phyloP scores from a whole-genome alignment of 164 flowering plant genomes.

The Vitis amurensis region DNA sequence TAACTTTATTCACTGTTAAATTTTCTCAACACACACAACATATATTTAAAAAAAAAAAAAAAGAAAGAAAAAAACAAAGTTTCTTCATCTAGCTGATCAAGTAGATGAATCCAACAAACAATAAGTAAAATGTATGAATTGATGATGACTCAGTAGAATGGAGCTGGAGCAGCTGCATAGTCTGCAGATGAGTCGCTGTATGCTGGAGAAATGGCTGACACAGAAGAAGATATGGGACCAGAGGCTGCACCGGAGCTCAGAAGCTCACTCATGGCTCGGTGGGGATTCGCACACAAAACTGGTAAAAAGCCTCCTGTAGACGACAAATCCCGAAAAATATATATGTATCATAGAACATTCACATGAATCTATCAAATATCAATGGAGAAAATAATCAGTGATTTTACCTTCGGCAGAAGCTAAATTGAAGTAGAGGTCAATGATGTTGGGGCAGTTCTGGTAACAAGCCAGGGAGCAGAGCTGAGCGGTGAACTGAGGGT shows the following conservation, averaged over 20 bases:
- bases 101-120: no score
- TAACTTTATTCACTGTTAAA: no score
- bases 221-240: slow-evolving; percentile 4
- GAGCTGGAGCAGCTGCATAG: no score
- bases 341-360: no score
- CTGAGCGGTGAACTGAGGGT: slow-evolving; percentile 22
- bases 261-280: slow-evolving; percentile 18
- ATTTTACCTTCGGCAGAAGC: slow-evolving; percentile 34
- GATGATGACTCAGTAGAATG: no score
- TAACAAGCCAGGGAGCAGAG: slow-evolving; percentile 35
- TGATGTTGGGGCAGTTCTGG: slow-evolving; percentile 35
- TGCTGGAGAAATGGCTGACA: slow-evolving; percentile 7
- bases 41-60: no score
- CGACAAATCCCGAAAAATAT: not conserved
- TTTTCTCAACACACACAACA: no score
- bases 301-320: slow-evolving; percentile 28
- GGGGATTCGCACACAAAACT: slow-evolving; percentile 22
- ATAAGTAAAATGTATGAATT: no score
- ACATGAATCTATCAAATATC: no score
- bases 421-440: slow-evolving; percentile 38
- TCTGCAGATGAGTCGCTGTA: slow-evolving; percentile 3
- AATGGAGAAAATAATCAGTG: no score
- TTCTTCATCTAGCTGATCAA: no score
- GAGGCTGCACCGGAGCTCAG: slow-evolving; percentile 22
- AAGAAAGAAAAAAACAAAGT: no score